Evolutionary conservation across 768 basidiomycete genomes (phyloP), one percentile per base, ranked within the genome.

Genomic region (Mrakia blollopis): DNA sequence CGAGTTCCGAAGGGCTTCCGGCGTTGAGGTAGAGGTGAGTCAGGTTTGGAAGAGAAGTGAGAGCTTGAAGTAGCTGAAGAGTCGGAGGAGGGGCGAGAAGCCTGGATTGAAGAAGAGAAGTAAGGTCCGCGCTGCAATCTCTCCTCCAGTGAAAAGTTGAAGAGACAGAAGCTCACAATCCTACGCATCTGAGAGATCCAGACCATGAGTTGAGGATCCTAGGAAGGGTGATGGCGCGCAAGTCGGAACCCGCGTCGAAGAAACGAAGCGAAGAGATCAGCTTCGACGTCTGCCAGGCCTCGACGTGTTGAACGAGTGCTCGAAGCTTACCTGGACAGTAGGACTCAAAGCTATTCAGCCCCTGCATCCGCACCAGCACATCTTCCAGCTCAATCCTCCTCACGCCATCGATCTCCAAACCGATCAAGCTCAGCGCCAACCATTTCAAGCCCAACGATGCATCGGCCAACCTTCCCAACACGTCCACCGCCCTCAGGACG

Each of bases 21-120:
- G 62, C n/a, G 62, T 63, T 63, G 62, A 63, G 62, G 62, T 63
- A 63, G 32, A 63, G 62, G 13, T 63, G 62, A 4, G 30, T 63
- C 14, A 63, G 62, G 18, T 63, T 10, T 30, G 62, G n/a, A 2
- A 63, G 32, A 3, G 32, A 14, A 1, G 35, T 63, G n/a, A 63
- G 62, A 21, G 62, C 10, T 9, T 30, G 62, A 16, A 63, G 62
- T 32, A 63, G 62, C 1, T 21, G 13, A 32, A 37, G 62, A 21
- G 10, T 32, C 1, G 18, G 32, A 30, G 62, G 62, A 18, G 62
- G 62, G 0, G 32, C 32, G 32, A 63, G 62, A 32, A 63, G 62
- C 25, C 62, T 63, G 62, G 62, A n/a, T n/a, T 28, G 2, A 30
- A 63, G n/a, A 25, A 16, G 62, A n/a, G 3, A 21, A 9, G 47